Evolutionary conservation across 108 stramenopile genomes (phyloP).

Genomic region (Asterionellopsis glacialis): DNA sequence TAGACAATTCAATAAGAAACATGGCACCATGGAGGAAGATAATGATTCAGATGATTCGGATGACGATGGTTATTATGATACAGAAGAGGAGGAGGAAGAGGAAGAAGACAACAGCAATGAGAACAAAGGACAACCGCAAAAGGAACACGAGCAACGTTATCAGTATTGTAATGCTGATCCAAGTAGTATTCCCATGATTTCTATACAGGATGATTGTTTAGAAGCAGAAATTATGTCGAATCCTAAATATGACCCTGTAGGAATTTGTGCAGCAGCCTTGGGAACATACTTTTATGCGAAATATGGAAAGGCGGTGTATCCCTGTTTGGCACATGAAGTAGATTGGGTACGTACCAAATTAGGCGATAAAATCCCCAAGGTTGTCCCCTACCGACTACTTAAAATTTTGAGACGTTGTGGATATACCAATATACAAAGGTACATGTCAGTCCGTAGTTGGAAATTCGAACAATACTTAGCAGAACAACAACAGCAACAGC

Average conservation of each 20-base stretch:
- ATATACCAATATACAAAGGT: slow-evolving; percentile 37
- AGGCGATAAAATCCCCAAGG: slow-evolving; percentile 48
- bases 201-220: slow-evolving; percentile 36
- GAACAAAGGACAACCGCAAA: too few species aligned
- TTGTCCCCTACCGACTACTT: slow-evolving; percentile 50
- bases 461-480: too few species aligned
- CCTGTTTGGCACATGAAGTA: slow-evolving; percentile 59
- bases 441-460: slow-evolving; percentile 3
- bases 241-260: slow-evolving; percentile 54
- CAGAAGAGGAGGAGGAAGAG: slow-evolving; percentile 8
- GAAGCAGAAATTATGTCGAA: slow-evolving; percentile 69
- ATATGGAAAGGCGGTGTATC: slow-evolving; percentile 60
- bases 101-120: too few species aligned
- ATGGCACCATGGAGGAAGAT: slow-evolving; percentile 8
- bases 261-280: slow-evolving; percentile 73
- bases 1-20: slow-evolving; percentile 2
- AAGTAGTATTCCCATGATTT: background rate
- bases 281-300: slow-evolving; percentile 60
- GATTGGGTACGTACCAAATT: slow-evolving; percentile 46
- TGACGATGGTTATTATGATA: slow-evolving; percentile 16
- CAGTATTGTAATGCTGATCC: too few species aligned
- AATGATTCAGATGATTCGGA: slow-evolving; percentile 36
- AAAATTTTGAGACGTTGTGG: slow-evolving; percentile 62
- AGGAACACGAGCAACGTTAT: too few species aligned
- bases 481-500: too few species aligned